Evolutionary conservation across 176 grass and related monocot genomes (phyloP), one percentile per base, ranked within the genome.

Genomic region (Alopecurus myosuroides): DNA sequence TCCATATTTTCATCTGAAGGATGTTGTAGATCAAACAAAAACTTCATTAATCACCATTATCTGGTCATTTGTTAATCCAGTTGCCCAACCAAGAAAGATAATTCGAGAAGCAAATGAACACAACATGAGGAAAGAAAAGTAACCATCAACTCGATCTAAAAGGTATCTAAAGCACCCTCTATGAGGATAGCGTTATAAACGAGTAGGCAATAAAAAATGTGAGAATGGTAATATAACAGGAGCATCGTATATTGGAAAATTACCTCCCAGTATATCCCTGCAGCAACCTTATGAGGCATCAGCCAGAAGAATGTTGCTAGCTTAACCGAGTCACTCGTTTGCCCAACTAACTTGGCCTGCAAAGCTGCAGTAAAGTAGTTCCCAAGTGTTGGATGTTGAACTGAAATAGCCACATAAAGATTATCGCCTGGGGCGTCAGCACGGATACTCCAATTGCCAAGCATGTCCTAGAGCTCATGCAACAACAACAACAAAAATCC

Each of bases 261-360:
- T 94, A 90, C 93, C 96, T 98, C 89, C 96, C 89, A 95, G 68
- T 98, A 98, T 87, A 98, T 98, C 91, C 93, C 90, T 64, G 89
- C 88, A 64, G 87, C 89, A 90, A 95, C 96, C 79, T 95, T 98
- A 75, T 95, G 96, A 0, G 96, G 93, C 93, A 98, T 95, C 68
- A 98, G 74, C 96, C 96, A 98, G 81, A 95, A 98, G 86, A 85
- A 95, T 39, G 60, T 85, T 87, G 89, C 89, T 36, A 95, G 23
- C 31, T 58, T 92, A 50, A 92, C 7, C 9, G 77, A 86, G 88
- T 66, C 84, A 55, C 39, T 87, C 1, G 90, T 87, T 28, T 85
- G 71, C 37, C 87, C 79, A 64, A 92, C 81, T 79, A 86, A 67
- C 56, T 89, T 93, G 81, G 93, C 89, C 12, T 87, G 77, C 82